Conservation (phyloP, 371 early-diverging fungal genomes). For the Phascolomyces articulosus region DNA sequence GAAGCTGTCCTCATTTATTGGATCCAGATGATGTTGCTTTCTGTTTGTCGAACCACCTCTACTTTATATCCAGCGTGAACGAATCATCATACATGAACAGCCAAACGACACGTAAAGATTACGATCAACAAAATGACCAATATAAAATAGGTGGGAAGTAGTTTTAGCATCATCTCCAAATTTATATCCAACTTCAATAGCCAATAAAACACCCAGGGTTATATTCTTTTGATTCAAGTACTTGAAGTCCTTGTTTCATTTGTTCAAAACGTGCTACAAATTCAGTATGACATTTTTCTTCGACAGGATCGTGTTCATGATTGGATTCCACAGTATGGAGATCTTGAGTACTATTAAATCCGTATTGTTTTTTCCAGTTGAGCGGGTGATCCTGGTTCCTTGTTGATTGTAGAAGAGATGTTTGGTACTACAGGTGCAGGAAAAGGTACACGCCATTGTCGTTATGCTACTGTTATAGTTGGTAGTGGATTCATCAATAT, state of each 20-base stretch:
- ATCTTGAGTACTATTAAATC: background rate
- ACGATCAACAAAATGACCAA: constrained; percentile 77
- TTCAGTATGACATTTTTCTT: constrained; percentile 21
- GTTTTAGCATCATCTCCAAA: constrained; percentile 75
- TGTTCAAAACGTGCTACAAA: constrained; percentile 34
- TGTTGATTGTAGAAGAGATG: background rate
- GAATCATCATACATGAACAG: constrained; percentile 78
- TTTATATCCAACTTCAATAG: constrained; percentile 91
- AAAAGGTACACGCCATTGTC: background rate
- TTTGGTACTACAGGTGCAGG: background rate
- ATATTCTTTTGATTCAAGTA: constrained; percentile 68
- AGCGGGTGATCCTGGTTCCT: background rate
- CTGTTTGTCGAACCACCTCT: constrained; percentile 84
- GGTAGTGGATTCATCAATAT: background rate
- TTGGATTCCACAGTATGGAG: background rate
- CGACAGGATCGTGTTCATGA: constrained; percentile 1
- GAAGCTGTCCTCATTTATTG: constrained; percentile 76
- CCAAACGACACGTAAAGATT: constrained; percentile 77
- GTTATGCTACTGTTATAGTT: background rate
- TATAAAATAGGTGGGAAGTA: constrained; percentile 71
- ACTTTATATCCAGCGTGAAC: constrained; percentile 85
- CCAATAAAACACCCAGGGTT: constrained; percentile 74
- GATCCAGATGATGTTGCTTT: constrained; percentile 81
- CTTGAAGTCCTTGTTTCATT: constrained; percentile 61
- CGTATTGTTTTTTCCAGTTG: constrained; percentile 8